phyloP scores from a whole-genome alignment of 1,284 basidiomycete genomes.

The Pseudozyma thailandica region DNA sequence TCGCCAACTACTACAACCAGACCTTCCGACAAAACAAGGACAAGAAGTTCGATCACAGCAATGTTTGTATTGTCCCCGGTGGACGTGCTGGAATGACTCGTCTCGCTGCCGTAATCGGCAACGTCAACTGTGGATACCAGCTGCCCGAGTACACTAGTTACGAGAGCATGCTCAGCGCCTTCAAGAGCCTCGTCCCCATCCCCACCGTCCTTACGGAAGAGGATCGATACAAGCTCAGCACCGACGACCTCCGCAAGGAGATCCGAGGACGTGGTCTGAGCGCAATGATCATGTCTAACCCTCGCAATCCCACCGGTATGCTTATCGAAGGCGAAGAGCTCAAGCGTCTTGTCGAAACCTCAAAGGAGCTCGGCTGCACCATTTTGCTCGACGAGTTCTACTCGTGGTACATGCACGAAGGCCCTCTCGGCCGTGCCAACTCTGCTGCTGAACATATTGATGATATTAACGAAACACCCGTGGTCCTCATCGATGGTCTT shows the following conservation, averaged over 20 bases:
- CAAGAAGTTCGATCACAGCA: conserved; percentile 88
- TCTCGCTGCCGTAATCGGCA: conserved; percentile 87
- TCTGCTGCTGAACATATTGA: conserved; percentile 85
- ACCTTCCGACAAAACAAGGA: conserved; percentile 82
- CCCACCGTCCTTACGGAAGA: conserved; percentile 70
- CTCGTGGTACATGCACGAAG: conserved; percentile 84
- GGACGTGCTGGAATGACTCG: conserved; percentile 87
- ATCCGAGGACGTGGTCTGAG: conserved; percentile 74
- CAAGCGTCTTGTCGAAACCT: conserved; percentile 79
- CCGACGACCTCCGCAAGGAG: conserved; percentile 71
- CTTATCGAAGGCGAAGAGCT: conserved; percentile 77
- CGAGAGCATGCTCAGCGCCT: conserved; percentile 80
- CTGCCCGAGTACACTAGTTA: conserved; percentile 83
- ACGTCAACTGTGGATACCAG: conserved; percentile 77
- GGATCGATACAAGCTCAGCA: conserved; percentile 78
- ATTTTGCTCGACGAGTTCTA: conserved; percentile 91
- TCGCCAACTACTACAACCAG: conserved; percentile 74
- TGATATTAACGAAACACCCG: conserved; percentile 82
- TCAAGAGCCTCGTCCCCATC: conserved; percentile 81
- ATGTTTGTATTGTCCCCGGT: conserved; percentile 87
- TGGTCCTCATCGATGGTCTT: conserved; percentile 88
- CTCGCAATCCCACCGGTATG: conserved; percentile 90
- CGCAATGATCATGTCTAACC: conserved; percentile 88
- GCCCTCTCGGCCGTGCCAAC: conserved; percentile 80
- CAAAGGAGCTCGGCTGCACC: conserved; percentile 78